These are phyloP conservation scores for Pseudogymnoascus sp. DNA, from an alignment of 2,329 filamentous ascomycete species.

Conservation along the genomic window DNA sequence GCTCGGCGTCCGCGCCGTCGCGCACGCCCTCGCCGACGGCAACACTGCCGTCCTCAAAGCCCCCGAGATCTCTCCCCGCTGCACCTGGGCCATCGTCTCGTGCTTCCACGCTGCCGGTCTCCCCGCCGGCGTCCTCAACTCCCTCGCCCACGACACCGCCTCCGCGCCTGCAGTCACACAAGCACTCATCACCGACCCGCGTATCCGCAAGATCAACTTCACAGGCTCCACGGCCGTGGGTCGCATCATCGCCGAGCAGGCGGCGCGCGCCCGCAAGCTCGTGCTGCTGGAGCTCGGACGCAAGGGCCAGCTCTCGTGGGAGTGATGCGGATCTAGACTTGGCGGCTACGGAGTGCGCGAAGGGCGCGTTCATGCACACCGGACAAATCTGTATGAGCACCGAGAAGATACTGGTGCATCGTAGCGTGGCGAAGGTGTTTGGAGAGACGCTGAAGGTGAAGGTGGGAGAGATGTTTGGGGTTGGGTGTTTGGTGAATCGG, in stretches of 20 bases:
- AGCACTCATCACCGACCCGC: conserved; percentile 58
- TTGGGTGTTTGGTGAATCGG: conserved; percentile 56
- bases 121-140: conserved; percentile 66
- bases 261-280: conserved; percentile 71
- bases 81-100: conserved; percentile 54
- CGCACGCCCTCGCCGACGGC: conserved; percentile 66
- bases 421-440: conserved; percentile 41
- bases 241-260: conserved; percentile 61
- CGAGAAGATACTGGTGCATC: conserved; percentile 61
- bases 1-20: conserved; percentile 47
- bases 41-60: conserved; percentile 72
- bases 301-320: conserved; percentile 70
- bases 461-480: conserved; percentile 38
- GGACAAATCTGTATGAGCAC: conserved; percentile 87
- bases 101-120: conserved; percentile 69
- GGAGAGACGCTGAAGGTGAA: conserved; percentile 29
- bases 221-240: conserved; percentile 73
- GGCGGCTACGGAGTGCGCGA: conserved; percentile 60
- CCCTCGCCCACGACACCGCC: conserved; percentile 59
- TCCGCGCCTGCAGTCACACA: conserved; percentile 63
- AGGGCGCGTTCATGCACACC: conserved; percentile 65
- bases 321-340: conserved; percentile 71
- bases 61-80: conserved; percentile 60
- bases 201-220: conserved; percentile 77
- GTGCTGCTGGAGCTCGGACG: conserved; percentile 76